A percentile compares a stretch with the other conserved stretches of the same genome.
phyloP scores from a whole-genome alignment of 1,284 basidiomycete species.

The Puccinia polysora region DNA sequence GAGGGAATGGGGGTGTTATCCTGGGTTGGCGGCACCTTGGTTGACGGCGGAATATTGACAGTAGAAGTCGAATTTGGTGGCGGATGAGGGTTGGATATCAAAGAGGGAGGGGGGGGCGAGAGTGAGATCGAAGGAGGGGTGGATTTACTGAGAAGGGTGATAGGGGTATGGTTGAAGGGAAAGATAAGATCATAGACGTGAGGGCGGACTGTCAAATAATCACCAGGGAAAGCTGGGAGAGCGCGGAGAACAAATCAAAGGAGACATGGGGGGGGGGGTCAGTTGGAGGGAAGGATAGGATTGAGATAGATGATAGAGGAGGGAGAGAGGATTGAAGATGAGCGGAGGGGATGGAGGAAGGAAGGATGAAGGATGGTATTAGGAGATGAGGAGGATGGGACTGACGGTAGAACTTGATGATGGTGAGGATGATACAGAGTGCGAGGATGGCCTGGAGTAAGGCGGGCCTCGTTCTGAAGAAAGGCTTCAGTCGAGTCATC shows the following conservation, averaged over 20 bases:
- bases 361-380: background rate
- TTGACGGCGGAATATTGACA: too few relatives aligned
- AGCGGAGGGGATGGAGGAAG: constrained; percentile 4
- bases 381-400: background rate
- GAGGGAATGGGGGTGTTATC: background rate
- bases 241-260: background rate
- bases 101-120: too few relatives aligned
- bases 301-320: too few relatives aligned
- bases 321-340: background rate
- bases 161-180: background rate
- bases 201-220: too few relatives aligned
- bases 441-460: background rate
- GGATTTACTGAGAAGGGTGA: background rate
- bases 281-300: background rate
- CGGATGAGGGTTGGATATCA: too few relatives aligned
- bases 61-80: too few relatives aligned
- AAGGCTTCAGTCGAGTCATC: constrained; percentile 1
- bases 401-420: constrained; percentile 4
- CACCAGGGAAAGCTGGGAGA: background rate
- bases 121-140: too few relatives aligned
- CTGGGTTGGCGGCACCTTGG: too few relatives aligned
- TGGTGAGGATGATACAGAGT: constrained; percentile 6
- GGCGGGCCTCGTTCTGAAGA: background rate
- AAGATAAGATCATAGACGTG: background rate
- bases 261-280: background rate